Percentiles rank a stretch among this genome's conserved stretches.
phyloP scores from a whole-genome alignment of 192 early-diverging fungal species.

The Kappamyces sp. region DNA sequence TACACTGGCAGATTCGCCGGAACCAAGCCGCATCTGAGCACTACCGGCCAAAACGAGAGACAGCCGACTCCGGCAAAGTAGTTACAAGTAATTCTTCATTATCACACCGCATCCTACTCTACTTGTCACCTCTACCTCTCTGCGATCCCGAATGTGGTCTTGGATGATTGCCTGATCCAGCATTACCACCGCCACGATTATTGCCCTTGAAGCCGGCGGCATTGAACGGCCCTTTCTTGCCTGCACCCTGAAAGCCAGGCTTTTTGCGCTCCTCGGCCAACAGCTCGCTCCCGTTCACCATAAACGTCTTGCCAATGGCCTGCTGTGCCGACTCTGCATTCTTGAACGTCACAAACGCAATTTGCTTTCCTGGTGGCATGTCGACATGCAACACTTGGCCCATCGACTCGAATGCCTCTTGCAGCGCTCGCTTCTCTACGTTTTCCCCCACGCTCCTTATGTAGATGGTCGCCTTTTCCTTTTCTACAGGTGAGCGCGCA shows the following conservation, averaged over 20 bases:
- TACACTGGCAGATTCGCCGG: too few relatives aligned
- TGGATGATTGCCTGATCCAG: too few relatives aligned
- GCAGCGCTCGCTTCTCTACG: conserved; percentile 43
- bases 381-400: conserved; percentile 59
- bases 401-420: conserved; percentile 48
- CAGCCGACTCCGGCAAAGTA: too few relatives aligned
- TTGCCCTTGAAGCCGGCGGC: too few relatives aligned
- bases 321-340: conserved; percentile 50
- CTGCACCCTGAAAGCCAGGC: conserved; percentile 5
- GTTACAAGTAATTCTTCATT: too few relatives aligned
- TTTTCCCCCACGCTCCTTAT: conserved; percentile 52
- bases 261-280: conserved; percentile 45
- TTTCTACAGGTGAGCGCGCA: conserved; percentile 6
- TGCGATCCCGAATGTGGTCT: too few relatives aligned
- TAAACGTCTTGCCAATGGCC: conserved; percentile 53
- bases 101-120: too few relatives aligned
- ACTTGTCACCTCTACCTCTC: too few relatives aligned
- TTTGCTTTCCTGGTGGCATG: conserved; percentile 41
- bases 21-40: too few relatives aligned
- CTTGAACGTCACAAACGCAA: conserved; percentile 68
- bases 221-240: background rate
- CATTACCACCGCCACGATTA: too few relatives aligned
- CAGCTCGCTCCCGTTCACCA: conserved; percentile 37
- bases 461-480: conserved; percentile 56
- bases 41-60: too few relatives aligned